Evolutionary conservation across 225 moss, liverwort and hornwort genomes (phyloP).

Genomic region (Climacium dendroides): DNA sequence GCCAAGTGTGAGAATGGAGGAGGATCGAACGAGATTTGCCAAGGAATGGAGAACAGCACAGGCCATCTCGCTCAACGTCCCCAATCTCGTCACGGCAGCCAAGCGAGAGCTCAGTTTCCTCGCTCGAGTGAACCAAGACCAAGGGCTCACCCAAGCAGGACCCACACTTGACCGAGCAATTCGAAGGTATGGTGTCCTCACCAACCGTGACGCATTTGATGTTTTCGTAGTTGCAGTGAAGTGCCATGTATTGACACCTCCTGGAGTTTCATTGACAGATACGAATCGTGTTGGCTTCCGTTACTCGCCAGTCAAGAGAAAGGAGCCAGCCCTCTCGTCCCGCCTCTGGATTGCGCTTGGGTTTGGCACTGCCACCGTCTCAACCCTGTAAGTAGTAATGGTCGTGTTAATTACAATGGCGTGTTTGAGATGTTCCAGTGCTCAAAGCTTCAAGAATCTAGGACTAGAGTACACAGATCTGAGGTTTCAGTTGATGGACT

Average conservation of each 20-base stretch:
- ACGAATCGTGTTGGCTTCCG: slow-evolving; percentile 38
- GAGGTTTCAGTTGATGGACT: background rate
- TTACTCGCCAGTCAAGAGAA: slow-evolving; percentile 15
- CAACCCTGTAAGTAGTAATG: slow-evolving; percentile 16
- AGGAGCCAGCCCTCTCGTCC: slow-evolving; percentile 2
- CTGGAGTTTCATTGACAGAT: slow-evolving; percentile 3
- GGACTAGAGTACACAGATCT: background rate
- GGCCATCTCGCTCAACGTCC: slow-evolving; percentile 10
- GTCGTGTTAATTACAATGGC: background rate
- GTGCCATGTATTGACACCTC: background rate
- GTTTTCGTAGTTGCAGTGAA: background rate
- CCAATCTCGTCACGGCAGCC: slow-evolving; percentile 21
- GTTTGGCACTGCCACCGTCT: slow-evolving; percentile 45
- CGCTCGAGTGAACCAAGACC: slow-evolving; percentile 19
- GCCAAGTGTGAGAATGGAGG: background rate
- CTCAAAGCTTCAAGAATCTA: too few species aligned
- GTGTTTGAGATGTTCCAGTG: background rate
- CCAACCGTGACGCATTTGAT: too few species aligned
- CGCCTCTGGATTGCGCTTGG: slow-evolving; percentile 39
- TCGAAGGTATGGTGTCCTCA: background rate
- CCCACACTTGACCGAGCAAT: slow-evolving; percentile 17
- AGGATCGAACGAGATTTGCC: background rate
- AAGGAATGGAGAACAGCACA: slow-evolving; percentile 33
- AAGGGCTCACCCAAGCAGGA: slow-evolving; percentile 12
- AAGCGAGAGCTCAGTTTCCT: slow-evolving; percentile 28